phyloP scores from a whole-genome alignment of 164 flowering plant species.

The Aristolochia fimbriata region DNA sequence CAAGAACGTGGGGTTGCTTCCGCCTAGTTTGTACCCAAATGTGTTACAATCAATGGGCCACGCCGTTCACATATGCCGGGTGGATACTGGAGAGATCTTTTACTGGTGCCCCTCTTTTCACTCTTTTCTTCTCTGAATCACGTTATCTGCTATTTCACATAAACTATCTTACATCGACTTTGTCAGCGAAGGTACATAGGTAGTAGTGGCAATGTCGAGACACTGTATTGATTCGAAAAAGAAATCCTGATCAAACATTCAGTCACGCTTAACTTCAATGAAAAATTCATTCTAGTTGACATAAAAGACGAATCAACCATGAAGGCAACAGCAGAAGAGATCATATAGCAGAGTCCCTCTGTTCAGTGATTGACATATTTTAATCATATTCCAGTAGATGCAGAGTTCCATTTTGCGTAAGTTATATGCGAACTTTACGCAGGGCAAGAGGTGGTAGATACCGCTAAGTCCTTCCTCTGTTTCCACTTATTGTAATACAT shows the following conservation, averaged over 20 bases:
- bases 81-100: constrained; percentile 45
- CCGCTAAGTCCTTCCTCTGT: too few species aligned
- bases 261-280: not conserved
- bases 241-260: not conserved
- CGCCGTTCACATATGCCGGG: constrained; percentile 45
- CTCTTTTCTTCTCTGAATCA: not conserved
- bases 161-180: not conserved
- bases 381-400: too few species aligned
- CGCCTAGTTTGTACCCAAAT: constrained; percentile 27
- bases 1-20: constrained; percentile 28
- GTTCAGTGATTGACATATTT: too few species aligned
- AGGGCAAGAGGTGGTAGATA: too few species aligned
- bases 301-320: not conserved
- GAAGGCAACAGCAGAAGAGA: too few species aligned
- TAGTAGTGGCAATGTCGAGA: not conserved
- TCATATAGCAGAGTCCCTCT: too few species aligned
- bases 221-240: not conserved
- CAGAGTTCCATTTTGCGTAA: too few species aligned
- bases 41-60: constrained; percentile 60
- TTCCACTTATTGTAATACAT: too few species aligned
- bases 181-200: not conserved
- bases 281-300: not conserved
- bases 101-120: constrained; percentile 37
- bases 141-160: too few species aligned
- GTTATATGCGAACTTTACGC: too few species aligned